Evolutionary conservation across 352 stramenopile species (phyloP), one percentile per base, ranked within the genome.

Genomic region (Albugo laibachii): DNA sequence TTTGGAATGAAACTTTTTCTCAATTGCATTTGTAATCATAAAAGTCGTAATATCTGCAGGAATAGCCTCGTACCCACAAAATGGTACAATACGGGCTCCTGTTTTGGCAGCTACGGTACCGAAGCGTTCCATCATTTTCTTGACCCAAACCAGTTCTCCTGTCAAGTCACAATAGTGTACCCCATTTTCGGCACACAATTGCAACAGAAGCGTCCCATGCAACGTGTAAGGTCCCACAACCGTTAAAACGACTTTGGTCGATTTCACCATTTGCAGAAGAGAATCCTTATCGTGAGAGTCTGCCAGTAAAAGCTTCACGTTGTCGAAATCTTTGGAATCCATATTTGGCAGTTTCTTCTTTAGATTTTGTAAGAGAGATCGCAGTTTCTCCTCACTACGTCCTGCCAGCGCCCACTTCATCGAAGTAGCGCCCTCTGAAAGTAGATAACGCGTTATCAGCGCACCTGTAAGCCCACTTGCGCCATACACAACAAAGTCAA

Each of bases 121-220:
- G 49, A 83, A 92, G 48, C 75, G 71, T 13, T 37, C 39, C 41
- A 76, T 82, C 72, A 95, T 93, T 16, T 73, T 48, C 16, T 80
- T 57, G 31, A 92, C 65, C 83, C 84, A 97, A 15, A 67, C 40
- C 15, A 75, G 63, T 59, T 97, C 88, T 31, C 83, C 85, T 1
- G 85, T 95, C 42, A 95, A 81, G 46, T 97, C 88, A 44, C 65
- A 80, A 61, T 95, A 95, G 63, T 95, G 65, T n/a, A 83, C 82
- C 24, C 84, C 84, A 51, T 82, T 75, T 43, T 85, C 72, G 2
- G 74, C 80, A 54, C 83, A 95, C 36, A 65, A 68, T 46, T 86
- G 74, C 16, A 95, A 70, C 31, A 97, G 65, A 45, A 66, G 50
- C 36, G 63, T 66, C 18, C 83, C 83, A 55, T 94, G 95, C 41